These are phyloP conservation scores for Pythium phragmiticola DNA, from an alignment of 352 stramenopile genomes.

Conservation along the genomic window DNA sequence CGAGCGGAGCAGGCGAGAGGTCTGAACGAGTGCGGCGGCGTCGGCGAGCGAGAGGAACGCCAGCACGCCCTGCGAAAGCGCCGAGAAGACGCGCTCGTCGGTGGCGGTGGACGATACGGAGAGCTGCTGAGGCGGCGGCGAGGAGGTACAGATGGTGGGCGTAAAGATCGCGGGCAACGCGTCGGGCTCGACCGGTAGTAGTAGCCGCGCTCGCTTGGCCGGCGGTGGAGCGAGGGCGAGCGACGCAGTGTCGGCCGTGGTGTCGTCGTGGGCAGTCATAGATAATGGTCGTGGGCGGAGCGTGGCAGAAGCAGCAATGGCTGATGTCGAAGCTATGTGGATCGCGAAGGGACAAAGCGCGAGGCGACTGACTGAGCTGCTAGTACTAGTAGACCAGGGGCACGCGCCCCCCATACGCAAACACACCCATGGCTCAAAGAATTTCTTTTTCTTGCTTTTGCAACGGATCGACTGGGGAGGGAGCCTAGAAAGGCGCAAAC, in stretches of 20 bases:
- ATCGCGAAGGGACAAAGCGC: too few relatives aligned
- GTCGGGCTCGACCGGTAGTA: too few relatives aligned
- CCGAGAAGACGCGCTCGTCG: constrained; percentile 9
- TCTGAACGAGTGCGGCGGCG: constrained; percentile 11
- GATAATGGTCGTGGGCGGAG: neutral
- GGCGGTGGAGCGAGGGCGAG: neutral
- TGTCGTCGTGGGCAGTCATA: constrained; percentile 9
- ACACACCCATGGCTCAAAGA: constrained; percentile 1
- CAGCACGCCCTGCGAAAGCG: constrained; percentile 18
- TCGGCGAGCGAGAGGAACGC: constrained; percentile 19
- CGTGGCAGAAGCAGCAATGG: neutral
- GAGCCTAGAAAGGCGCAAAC: constrained; percentile 5
- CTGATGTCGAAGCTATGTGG: too few relatives aligned
- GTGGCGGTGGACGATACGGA: neutral
- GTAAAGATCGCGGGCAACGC: neutral
- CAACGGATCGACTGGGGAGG: neutral
- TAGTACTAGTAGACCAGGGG: neutral
- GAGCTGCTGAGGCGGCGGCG: too few relatives aligned
- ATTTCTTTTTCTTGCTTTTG: neutral
- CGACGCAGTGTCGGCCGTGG: neutral
- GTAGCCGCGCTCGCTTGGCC: constrained; percentile 18
- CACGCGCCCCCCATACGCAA: constrained; percentile 10
- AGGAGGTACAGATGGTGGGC: neutral
- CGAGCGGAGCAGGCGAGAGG: constrained; percentile 13
- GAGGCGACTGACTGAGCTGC: too few relatives aligned